Evolutionary conservation across 2,329 filamentous ascomycete species (phyloP).

Genomic region (Colletotrichum sp.): DNA sequence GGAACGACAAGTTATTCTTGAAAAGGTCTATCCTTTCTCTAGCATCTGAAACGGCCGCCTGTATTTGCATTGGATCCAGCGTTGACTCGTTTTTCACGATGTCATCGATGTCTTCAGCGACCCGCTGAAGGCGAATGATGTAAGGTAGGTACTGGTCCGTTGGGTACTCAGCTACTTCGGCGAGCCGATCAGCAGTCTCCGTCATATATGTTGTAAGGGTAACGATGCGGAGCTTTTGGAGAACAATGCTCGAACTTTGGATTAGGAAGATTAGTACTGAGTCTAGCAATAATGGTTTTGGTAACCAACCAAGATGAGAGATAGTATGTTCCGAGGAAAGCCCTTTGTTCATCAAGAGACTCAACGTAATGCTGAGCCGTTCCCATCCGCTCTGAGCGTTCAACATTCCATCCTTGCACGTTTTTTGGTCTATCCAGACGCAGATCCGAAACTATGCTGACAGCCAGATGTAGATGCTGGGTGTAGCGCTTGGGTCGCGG

Average conservation of each 20-base stretch:
- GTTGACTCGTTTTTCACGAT: slow-evolving; percentile 22
- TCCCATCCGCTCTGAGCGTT: slow-evolving; percentile 1
- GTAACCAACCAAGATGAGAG: slow-evolving; percentile 32
- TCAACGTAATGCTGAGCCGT: neutral
- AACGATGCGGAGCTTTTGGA: slow-evolving; percentile 35
- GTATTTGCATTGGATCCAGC: slow-evolving; percentile 11
- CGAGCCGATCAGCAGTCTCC: slow-evolving; percentile 28
- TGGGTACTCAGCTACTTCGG: slow-evolving; percentile 4
- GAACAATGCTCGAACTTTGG: slow-evolving; percentile 29
- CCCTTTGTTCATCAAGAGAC: slow-evolving; percentile 31
- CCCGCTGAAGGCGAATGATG: slow-evolving; percentile 32
- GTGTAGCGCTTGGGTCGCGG: slow-evolving; percentile 30
- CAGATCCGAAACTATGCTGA: slow-evolving; percentile 35
- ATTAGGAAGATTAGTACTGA: neutral
- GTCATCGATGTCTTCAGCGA: slow-evolving; percentile 35
- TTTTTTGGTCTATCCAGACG: slow-evolving; percentile 32
- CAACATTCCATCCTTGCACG: slow-evolving; percentile 31
- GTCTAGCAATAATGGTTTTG: neutral
- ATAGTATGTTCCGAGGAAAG: slow-evolving; percentile 34
- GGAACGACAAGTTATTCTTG: slow-evolving; percentile 29
- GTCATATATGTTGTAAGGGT: slow-evolving; percentile 31
- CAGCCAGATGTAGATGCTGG: slow-evolving; percentile 34
- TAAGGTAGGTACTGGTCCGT: slow-evolving; percentile 32
- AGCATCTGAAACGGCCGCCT: slow-evolving; percentile 10
- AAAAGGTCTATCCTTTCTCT: slow-evolving; percentile 13